Evolutionary conservation across 1,284 basidiomycete species (phyloP), one percentile per base, ranked within the genome.

Genomic region (Heliocybe sulcata): DNA sequence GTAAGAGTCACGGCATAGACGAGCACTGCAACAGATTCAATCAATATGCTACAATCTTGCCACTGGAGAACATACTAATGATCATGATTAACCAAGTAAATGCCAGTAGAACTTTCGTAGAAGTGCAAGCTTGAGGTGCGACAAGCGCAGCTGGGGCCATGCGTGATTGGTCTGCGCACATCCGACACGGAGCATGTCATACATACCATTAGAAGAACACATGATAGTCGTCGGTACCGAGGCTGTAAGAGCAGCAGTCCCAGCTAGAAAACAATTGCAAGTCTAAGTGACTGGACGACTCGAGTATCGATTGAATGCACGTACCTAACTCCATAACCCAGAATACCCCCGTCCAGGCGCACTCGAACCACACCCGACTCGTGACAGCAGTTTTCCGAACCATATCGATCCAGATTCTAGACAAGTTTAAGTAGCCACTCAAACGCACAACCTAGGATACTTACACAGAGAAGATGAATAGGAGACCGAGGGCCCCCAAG

Each of bases 301-400:
- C 45, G 19, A 33, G 29, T 31, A 31, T 31, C 45, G 52, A 6
- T 45, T 35, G 33, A 14, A 35, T 35, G 20, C 33, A 67, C 82
- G 42, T 64, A 90, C 88, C 76, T 8, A 90, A 68, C 57, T 86
- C 73, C 66, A 88, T 65, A 19, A 79, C 47, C 66, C 77, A 82
- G 62, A 84, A 82, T 6, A 83, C 27, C 1, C 72, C 70, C 45
- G 83, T 67, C 87, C 87, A 90, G 23, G 67, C 54, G 60, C 77
- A 78, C 64, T 90, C 87, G 58, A 88, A 83, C 83, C 83, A 87
- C n/a, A 90, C 79, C 12, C 74, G 77, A 35, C 77, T 76, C 12
- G 81, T 75, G 45, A 85, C 63, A 2, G 79, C 69, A 65, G 77
- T 73, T 55, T 69, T 71, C 25, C 73, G 73, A 31, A 80, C 63